A percentile compares a stretch with the other conserved stretches of the same genome.
phyloP scores from a whole-genome alignment of 257 asterid genomes.

The Nicotiana sylvestris region DNA sequence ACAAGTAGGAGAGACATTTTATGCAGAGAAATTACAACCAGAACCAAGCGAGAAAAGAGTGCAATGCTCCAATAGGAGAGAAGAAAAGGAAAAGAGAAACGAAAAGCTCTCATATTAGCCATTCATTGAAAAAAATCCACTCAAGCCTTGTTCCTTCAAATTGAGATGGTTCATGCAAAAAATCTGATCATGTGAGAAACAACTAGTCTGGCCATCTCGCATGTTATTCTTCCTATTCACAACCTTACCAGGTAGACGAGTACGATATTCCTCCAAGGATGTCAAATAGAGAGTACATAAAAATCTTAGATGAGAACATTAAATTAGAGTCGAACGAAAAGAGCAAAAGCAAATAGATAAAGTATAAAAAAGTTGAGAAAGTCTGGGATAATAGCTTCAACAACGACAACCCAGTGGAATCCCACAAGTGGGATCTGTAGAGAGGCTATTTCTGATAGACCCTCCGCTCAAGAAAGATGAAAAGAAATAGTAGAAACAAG shows the following conservation, averaged over 20 bases:
- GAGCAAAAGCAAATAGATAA: not conserved
- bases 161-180: not conserved
- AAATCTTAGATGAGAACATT: not conserved
- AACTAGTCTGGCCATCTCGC: not conserved
- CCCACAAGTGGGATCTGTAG: too few species aligned
- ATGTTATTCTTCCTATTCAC: conserved; percentile 1
- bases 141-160: not conserved
- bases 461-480: too few species aligned
- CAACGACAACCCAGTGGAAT: too few species aligned
- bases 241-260: not conserved
- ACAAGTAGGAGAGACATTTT: not conserved
- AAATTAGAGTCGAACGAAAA: not conserved
- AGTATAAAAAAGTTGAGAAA: not conserved
- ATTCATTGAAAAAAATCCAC: not conserved
- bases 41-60: not conserved
- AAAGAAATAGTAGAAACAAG: too few species aligned
- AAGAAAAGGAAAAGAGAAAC: not conserved
- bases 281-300: not conserved
- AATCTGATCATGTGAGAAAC: not conserved
- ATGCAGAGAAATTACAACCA: not conserved
- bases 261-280: not conserved
- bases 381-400: not conserved
- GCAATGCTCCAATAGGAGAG: not conserved
- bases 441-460: too few species aligned
- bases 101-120: not conserved